A percentile compares a stretch with the other conserved stretches of the same genome.
Evolutionary conservation across 768 basidiomycete genomes (phyloP).

Genomic region (Boletus rubroflammeus): DNA sequence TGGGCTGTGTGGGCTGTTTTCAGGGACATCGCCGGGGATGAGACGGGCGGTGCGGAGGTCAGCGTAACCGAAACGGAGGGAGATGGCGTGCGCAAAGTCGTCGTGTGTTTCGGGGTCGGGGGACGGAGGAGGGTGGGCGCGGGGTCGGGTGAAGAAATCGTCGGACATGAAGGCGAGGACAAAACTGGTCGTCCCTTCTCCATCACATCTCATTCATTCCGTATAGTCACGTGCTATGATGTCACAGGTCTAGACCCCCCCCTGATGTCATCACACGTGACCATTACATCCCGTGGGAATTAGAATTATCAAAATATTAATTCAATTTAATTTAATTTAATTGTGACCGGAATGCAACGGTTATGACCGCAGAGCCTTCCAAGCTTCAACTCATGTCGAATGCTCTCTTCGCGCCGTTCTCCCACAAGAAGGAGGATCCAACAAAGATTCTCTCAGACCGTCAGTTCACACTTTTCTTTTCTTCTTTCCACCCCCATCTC

Average conservation of each 20-base stretch:
- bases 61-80: conserved; percentile 40
- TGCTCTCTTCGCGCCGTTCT: conserved; percentile 67
- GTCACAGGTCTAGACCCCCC: conserved; percentile 27
- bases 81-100: conserved; percentile 55
- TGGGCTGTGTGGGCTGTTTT: conserved; percentile 19
- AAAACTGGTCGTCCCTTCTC: too few relatives aligned
- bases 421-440: conserved; percentile 56
- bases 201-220: background rate
- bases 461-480: conserved; percentile 34
- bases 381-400: conserved; percentile 60
- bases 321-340: too few relatives aligned
- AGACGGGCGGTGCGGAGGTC: conserved; percentile 38
- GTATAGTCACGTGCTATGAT: conserved; percentile 32
- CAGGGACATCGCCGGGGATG: conserved; percentile 21
- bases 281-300: conserved; percentile 4
- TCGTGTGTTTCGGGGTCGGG: conserved; percentile 27
- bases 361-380: conserved; percentile 8
- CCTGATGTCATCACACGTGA: conserved; percentile 27
- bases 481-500: background rate
- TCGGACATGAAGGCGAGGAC: conserved; percentile 19
- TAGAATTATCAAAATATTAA: too few relatives aligned
- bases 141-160: conserved; percentile 40
- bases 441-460: conserved; percentile 71
- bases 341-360: conserved; percentile 17
- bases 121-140: too few relatives aligned